These are phyloP conservation scores for Angomonas desouzai DNA, from an alignment of 208 protist species.

Conservation along the genomic window DNA sequence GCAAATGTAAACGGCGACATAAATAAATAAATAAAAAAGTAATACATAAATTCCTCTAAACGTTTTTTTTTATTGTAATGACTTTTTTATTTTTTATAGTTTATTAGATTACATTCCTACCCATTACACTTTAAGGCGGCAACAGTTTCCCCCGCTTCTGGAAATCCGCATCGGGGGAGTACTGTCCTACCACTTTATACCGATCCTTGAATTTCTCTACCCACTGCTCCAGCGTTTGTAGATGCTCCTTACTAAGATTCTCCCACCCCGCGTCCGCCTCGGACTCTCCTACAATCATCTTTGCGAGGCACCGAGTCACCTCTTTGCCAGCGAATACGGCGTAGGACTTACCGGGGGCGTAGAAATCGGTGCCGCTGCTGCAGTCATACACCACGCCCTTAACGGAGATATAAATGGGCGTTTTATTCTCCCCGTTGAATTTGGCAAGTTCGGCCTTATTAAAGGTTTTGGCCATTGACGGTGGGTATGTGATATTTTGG, in stretches of 20 bases:
- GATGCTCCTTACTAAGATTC: slow-evolving; percentile 57
- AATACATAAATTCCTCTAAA: no score
- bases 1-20: no score
- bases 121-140: slow-evolving; percentile 12
- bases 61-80: no score
- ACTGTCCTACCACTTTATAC: slow-evolving; percentile 66
- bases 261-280: slow-evolving; percentile 78
- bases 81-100: no score
- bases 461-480: slow-evolving; percentile 24
- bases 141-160: slow-evolving; percentile 37
- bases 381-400: slow-evolving; percentile 82
- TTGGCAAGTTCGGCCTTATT: slow-evolving; percentile 40
- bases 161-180: slow-evolving; percentile 43
- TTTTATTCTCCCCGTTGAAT: slow-evolving; percentile 36
- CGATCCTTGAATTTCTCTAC: slow-evolving; percentile 63
- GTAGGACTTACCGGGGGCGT: slow-evolving; percentile 73
- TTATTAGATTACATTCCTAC: neutral
- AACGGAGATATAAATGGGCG: slow-evolving; percentile 69
- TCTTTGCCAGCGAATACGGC: slow-evolving; percentile 79
- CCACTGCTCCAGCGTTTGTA: slow-evolving; percentile 72
- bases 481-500: neutral
- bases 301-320: slow-evolving; percentile 67
- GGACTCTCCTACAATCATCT: slow-evolving; percentile 74
- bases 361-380: slow-evolving; percentile 55
- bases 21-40: no score